Percentiles rank a stretch among this genome's conserved stretches.
phyloP scores from a whole-genome alignment of 2,329 filamentous ascomycete genomes.

The Emmonsiellopsis sp. region DNA sequence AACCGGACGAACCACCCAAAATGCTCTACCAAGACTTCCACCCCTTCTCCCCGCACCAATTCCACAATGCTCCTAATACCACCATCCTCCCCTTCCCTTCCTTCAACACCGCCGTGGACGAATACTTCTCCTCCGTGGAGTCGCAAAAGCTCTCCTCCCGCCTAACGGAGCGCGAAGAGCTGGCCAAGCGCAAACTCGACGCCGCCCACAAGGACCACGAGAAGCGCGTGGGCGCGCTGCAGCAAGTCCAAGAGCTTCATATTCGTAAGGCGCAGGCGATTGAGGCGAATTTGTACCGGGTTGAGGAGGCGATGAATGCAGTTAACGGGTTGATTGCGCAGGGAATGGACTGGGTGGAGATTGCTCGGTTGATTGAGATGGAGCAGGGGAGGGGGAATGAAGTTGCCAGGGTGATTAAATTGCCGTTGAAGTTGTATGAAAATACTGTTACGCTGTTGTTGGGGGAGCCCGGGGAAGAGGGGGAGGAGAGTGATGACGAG shows the following conservation, averaged over 20 bases:
- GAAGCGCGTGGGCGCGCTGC: slow-evolving; percentile 73
- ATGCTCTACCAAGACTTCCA: slow-evolving; percentile 91
- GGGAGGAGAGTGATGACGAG: slow-evolving; percentile 43
- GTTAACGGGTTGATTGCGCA: slow-evolving; percentile 86
- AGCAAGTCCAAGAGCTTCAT: slow-evolving; percentile 72
- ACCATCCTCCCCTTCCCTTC: slow-evolving; percentile 67
- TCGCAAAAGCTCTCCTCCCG: slow-evolving; percentile 82
- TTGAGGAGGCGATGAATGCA: slow-evolving; percentile 86
- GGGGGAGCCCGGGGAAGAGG: slow-evolving; percentile 58
- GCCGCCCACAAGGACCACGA: slow-evolving; percentile 74
- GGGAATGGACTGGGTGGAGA: slow-evolving; percentile 96
- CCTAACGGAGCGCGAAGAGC: slow-evolving; percentile 69
- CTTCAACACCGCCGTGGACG: slow-evolving; percentile 89
- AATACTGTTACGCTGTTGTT: slow-evolving; percentile 76
- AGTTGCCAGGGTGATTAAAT: slow-evolving; percentile 75
- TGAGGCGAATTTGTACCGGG: slow-evolving; percentile 78
- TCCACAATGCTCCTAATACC: slow-evolving; percentile 55
- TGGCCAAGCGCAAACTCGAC: slow-evolving; percentile 75
- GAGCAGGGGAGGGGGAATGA: slow-evolving; percentile 74
- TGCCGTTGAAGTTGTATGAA: slow-evolving; percentile 82
- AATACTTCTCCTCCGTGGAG: slow-evolving; percentile 95
- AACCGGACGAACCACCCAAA: slow-evolving; percentile 20
- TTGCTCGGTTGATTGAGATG: slow-evolving; percentile 76
- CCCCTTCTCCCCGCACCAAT: slow-evolving; percentile 76
- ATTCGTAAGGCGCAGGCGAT: slow-evolving; percentile 83